Conservation (phyloP, 225 moss, liverwort and hornwort species). For the Pleurozium schreberi region DNA sequence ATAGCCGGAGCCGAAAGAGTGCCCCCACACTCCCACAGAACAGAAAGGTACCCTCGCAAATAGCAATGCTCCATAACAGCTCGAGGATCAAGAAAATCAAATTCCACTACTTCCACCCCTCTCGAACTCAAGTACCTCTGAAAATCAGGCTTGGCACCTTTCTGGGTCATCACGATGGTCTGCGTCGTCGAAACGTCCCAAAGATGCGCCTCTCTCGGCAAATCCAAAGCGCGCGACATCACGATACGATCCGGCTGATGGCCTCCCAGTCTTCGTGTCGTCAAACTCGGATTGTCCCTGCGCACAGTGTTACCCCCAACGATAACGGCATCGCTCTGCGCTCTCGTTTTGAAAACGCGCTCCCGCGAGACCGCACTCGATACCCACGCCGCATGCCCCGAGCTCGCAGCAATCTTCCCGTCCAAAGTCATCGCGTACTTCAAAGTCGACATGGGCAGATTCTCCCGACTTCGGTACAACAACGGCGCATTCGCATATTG, state of each 20-base stretch:
- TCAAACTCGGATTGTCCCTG: conserved; percentile 80
- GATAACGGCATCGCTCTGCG: conserved; percentile 76
- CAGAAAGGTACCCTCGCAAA: conserved; percentile 67
- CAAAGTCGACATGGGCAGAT: conserved; percentile 68
- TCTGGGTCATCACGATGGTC: conserved; percentile 89
- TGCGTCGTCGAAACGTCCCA: conserved; percentile 74
- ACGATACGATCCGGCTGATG: conserved; percentile 91
- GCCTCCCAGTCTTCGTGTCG: conserved; percentile 58
- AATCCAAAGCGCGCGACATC: conserved; percentile 68
- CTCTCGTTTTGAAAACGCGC: conserved; percentile 68
- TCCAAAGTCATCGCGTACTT: conserved; percentile 99
- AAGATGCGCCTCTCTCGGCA: conserved; percentile 68
- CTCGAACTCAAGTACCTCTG: conserved; percentile 46
- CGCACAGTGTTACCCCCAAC: conserved; percentile 95
- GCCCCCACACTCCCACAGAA: conserved; percentile 96
- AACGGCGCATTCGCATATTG: conserved; percentile 69
- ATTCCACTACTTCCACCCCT: conserved; percentile 92
- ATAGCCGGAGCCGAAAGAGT: conserved; percentile 85
- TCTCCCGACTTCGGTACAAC: conserved; percentile 47
- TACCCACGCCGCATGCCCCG: conserved; percentile 90
- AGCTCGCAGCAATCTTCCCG: conserved; percentile 94
- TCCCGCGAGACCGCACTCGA: conserved; percentile 68
- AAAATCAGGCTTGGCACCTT: conserved; percentile 60
- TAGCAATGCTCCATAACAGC: conserved; percentile 93
- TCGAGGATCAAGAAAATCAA: conserved; percentile 65